A percentile compares a stretch with the other conserved stretches of the same genome.
Conservation (phyloP, 2,329 filamentous ascomycete genomes). For the Xylaria sp. region DNA sequence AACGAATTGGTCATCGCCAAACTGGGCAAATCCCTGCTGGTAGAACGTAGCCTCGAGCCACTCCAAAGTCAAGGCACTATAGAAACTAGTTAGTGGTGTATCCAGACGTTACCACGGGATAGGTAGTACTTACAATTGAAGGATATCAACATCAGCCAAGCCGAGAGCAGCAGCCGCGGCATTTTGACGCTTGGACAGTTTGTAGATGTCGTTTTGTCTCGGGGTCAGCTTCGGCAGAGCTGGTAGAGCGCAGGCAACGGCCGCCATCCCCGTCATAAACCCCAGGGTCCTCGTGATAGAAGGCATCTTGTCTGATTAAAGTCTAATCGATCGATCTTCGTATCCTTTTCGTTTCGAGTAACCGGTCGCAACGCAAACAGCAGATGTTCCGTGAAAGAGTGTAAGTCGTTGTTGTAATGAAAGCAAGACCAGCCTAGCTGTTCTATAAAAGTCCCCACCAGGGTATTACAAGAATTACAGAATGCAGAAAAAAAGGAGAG, state of each 20-base stretch:
- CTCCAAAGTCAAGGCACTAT: slow-evolving; percentile 71
- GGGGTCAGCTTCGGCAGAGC: slow-evolving; percentile 46
- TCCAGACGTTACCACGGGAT: neutral
- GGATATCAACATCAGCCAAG: slow-evolving; percentile 56
- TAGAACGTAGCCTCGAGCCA: slow-evolving; percentile 76
- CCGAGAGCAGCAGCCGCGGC: slow-evolving; percentile 50
- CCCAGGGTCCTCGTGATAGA: slow-evolving; percentile 48
- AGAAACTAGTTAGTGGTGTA: slow-evolving; percentile 23
- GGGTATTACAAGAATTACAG: slow-evolving; percentile 42
- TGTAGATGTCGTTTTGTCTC: slow-evolving; percentile 50
- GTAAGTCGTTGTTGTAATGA: slow-evolving; percentile 23
- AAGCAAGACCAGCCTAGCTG: slow-evolving; percentile 47
- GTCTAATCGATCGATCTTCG: slow-evolving; percentile 27
- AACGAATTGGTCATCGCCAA: slow-evolving; percentile 65
- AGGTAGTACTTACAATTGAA: slow-evolving; percentile 56
- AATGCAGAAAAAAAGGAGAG: slow-evolving; percentile 38
- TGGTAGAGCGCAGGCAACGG: slow-evolving; percentile 52
- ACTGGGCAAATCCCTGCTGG: slow-evolving; percentile 68
- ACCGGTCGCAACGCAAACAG: slow-evolving; percentile 24
- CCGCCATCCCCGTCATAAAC: slow-evolving; percentile 49
- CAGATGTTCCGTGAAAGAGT: slow-evolving; percentile 23
- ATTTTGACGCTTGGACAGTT: slow-evolving; percentile 54
- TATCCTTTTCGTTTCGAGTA: slow-evolving; percentile 29
- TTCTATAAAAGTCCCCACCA: slow-evolving; percentile 38
- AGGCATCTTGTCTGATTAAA: slow-evolving; percentile 47